Conservation (phyloP, 2,329 filamentous ascomycete species). For the Verticillium dahliae region DNA sequence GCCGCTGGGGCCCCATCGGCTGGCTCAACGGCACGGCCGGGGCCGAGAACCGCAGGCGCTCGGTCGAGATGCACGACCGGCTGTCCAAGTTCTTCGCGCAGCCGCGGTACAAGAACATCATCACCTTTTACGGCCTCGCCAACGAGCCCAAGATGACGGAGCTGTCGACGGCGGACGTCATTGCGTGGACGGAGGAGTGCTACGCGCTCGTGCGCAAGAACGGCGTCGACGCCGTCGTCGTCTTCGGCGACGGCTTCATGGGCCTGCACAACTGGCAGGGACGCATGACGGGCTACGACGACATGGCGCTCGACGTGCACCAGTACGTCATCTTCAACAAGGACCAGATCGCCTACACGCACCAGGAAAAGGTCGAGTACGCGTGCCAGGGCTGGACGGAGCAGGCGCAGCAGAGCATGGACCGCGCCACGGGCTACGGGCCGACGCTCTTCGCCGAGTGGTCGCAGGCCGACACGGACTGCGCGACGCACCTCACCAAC, state of each 20-base stretch:
- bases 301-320: slow-evolving; percentile 89
- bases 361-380: slow-evolving; percentile 78
- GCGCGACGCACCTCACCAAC: slow-evolving; percentile 79
- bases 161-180: slow-evolving; percentile 58
- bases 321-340: slow-evolving; percentile 98
- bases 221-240: slow-evolving; percentile 64
- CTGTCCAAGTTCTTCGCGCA: slow-evolving; percentile 91
- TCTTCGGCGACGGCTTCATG: slow-evolving; percentile 94
- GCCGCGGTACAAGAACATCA: slow-evolving; percentile 82
- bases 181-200: slow-evolving; percentile 73
- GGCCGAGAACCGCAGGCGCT: slow-evolving; percentile 67
- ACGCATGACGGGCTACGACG: slow-evolving; percentile 62
- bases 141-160: slow-evolving; percentile 90
- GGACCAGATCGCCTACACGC: slow-evolving; percentile 73
- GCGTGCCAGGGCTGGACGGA: slow-evolving; percentile 82
- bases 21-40: slow-evolving; percentile 94
- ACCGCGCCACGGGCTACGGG: slow-evolving; percentile 74
- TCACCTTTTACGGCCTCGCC: slow-evolving; percentile 87
- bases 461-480: slow-evolving; percentile 97
- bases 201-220: slow-evolving; percentile 69
- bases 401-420: slow-evolving; percentile 67
- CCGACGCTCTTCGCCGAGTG: slow-evolving; percentile 95
- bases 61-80: slow-evolving; percentile 79
- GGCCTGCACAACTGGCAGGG: slow-evolving; percentile 89
- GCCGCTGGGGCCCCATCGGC: slow-evolving; percentile 68